Percentiles rank a stretch among this genome's conserved stretches.
These are phyloP conservation scores for Saururus chinensis DNA, from an alignment of 164 flowering plant species.

Conservation along the genomic window DNA sequence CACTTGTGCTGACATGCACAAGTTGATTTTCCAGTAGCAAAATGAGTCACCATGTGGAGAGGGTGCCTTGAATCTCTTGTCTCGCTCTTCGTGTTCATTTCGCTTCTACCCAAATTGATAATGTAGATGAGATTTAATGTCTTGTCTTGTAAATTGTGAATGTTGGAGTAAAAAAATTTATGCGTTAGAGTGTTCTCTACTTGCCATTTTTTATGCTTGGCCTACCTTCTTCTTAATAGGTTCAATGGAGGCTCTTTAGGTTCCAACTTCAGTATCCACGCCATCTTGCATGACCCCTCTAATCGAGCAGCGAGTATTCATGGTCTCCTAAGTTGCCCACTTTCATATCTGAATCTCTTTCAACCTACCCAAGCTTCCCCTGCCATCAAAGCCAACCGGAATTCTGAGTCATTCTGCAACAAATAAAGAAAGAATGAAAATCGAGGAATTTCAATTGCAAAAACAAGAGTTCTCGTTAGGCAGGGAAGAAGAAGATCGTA, in stretches of 20 bases:
- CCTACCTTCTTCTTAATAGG: slow-evolving; percentile 43
- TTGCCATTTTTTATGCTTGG: slow-evolving; percentile 47
- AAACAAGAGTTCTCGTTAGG: slow-evolving; percentile 4
- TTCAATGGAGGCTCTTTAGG: slow-evolving; percentile 29
- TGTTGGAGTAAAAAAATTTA: slow-evolving; percentile 18
- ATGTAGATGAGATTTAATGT: neutral
- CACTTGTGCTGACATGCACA: too few relatives aligned
- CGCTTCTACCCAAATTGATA: too few relatives aligned
- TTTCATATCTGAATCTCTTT: neutral
- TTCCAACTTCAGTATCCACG: slow-evolving; percentile 28
- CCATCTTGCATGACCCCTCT: slow-evolving; percentile 28
- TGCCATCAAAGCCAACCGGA: neutral
- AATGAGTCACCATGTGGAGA: too few relatives aligned
- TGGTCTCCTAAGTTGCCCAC: neutral
- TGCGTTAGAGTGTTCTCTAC: slow-evolving; percentile 48
- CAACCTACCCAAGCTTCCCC: neutral
- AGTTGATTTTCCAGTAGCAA: too few relatives aligned
- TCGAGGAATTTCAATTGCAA: slow-evolving; percentile 10
- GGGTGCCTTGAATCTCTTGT: too few relatives aligned
- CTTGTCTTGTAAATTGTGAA: slow-evolving; percentile 12
- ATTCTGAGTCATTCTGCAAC: neutral
- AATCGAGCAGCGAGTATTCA: too few relatives aligned
- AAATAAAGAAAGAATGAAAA: slow-evolving; percentile 6
- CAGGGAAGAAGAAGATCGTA: neutral
- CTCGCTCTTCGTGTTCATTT: too few relatives aligned